A percentile compares a stretch with the other conserved stretches of the same genome.
Conservation (phyloP, 1,139 yeast genomes). For the Zygoascus sp. region DNA sequence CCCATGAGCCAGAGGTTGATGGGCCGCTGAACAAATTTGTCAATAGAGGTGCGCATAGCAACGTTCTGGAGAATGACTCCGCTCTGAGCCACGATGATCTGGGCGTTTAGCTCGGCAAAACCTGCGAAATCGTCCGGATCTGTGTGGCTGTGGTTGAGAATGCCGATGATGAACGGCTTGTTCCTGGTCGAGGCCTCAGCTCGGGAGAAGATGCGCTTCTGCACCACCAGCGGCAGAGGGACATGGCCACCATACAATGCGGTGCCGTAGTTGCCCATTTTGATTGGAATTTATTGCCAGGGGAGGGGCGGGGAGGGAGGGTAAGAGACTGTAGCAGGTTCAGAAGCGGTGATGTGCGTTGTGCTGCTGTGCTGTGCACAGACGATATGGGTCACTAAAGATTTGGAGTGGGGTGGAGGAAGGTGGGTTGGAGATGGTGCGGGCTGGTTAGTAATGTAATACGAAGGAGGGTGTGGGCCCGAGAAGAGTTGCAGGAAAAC, state of each 20-base stretch:
- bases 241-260: conserved; percentile 14
- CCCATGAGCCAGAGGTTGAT: conserved; percentile 22
- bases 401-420: no score
- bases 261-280: conserved; percentile 8
- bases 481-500: no score
- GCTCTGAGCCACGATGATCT: conserved; percentile 22
- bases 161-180: conserved; percentile 22
- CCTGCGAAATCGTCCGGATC: conserved; percentile 26
- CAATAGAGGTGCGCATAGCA: conserved; percentile 24
- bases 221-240: conserved; percentile 20
- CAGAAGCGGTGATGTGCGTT: no score
- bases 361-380: no score
- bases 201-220: conserved; percentile 16
- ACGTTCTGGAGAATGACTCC: conserved; percentile 27
- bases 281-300: neutral
- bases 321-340: no score
- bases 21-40: conserved; percentile 23
- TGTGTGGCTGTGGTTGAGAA: conserved; percentile 25
- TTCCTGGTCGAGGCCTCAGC: conserved; percentile 8
- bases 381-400: no score
- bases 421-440: no score
- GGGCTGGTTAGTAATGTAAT: no score
- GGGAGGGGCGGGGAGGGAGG: no score
- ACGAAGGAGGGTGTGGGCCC: no score
- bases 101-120: conserved; percentile 20